Percentiles rank a stretch among this genome's conserved stretches.
These are phyloP conservation scores for Cryptococcus maquisensis DNA, from an alignment of 1,284 basidiomycete species.

Conservation along the genomic window DNA sequence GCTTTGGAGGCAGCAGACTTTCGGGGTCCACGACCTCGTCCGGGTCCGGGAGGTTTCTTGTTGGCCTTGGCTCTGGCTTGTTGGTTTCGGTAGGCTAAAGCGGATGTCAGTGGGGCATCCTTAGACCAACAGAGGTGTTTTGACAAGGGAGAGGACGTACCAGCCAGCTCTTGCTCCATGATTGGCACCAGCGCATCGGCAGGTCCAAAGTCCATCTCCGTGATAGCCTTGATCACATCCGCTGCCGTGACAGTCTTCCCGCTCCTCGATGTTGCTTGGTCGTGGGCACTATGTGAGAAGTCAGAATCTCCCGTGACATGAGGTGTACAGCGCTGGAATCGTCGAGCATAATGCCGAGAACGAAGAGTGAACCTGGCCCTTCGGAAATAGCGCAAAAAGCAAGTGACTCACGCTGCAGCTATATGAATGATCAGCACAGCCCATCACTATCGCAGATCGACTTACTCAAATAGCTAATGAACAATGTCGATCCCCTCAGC, in stretches of 20 bases:
- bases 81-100: constrained; percentile 34
- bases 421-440: constrained; percentile 5
- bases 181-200: constrained; percentile 62
- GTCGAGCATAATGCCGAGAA: not conserved
- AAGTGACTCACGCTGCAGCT: constrained; percentile 64
- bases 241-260: constrained; percentile 83
- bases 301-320: not conserved
- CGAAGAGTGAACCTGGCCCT: constrained; percentile 1
- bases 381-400: constrained; percentile 8
- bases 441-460: constrained; percentile 4
- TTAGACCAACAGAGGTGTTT: not conserved
- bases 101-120: not conserved
- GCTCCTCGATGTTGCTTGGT: constrained; percentile 73
- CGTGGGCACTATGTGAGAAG: constrained; percentile 62
- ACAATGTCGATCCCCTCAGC: constrained; percentile 79
- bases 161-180: constrained; percentile 66
- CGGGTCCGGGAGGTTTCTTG: constrained; percentile 32
- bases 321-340: not conserved
- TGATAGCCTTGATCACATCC: constrained; percentile 80
- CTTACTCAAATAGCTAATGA: constrained; percentile 83
- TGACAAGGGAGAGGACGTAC: constrained; percentile 52
- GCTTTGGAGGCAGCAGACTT: constrained; percentile 29
- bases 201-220: constrained; percentile 64
- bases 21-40: constrained; percentile 38
- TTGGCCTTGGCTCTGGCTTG: constrained; percentile 25